Conservation (phyloP, 208 protist genomes). For the Leptomonas pyrrhocoris region DNA sequence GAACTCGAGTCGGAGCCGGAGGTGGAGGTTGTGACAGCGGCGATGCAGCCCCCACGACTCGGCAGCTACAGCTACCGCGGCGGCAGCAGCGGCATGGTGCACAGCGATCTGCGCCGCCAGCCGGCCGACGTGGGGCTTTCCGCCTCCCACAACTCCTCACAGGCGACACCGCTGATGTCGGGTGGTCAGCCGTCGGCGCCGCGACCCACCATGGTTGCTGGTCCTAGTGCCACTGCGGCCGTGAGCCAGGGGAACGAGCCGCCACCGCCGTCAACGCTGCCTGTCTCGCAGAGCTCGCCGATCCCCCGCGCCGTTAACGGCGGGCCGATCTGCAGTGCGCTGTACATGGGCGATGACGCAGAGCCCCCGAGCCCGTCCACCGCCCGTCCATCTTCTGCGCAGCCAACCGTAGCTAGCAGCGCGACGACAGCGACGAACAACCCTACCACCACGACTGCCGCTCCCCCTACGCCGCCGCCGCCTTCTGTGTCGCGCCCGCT, state of each 20-base stretch:
- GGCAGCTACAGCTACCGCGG: conserved; percentile 24
- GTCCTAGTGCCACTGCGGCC: neutral
- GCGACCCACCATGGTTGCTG: neutral
- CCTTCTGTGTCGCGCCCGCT: conserved; percentile 42
- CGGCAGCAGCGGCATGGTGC: conserved; percentile 32
- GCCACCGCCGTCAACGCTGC: neutral
- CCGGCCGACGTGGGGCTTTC: conserved; percentile 6
- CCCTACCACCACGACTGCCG: neutral
- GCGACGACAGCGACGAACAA: neutral
- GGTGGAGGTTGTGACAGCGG: conserved; percentile 21
- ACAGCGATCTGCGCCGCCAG: conserved; percentile 28
- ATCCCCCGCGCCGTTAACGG: neutral
- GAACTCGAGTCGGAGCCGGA: conserved; percentile 21
- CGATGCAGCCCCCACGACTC: conserved; percentile 17
- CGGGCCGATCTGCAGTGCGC: conserved; percentile 8
- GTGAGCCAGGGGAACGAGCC: neutral
- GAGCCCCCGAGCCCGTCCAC: conserved; percentile 2
- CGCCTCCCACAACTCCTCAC: conserved; percentile 2
- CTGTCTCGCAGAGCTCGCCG: neutral
- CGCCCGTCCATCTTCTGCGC: neutral
- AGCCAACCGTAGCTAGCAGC: neutral
- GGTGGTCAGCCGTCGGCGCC: neutral
- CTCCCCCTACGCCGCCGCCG: conserved; percentile 18
- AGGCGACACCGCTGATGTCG: conserved; percentile 5
- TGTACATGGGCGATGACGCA: conserved; percentile 7